Percentiles rank a stretch among this genome's conserved stretches.
These are phyloP conservation scores for Sophora flavescens DNA, from an alignment of 306 rosid genomes.

Conservation along the genomic window DNA sequence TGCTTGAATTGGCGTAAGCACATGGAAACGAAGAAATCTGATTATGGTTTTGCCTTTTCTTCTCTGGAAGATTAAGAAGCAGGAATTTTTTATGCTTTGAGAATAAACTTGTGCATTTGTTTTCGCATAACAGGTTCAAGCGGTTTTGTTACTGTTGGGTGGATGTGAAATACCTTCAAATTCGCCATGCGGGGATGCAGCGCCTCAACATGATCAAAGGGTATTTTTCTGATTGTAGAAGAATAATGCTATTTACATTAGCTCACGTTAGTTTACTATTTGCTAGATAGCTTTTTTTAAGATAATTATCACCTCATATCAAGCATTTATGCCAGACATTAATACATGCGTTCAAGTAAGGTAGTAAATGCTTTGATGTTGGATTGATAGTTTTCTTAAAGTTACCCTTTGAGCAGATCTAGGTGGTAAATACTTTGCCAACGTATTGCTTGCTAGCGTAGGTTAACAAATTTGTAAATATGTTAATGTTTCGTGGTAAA, in stretches of 20 bases:
- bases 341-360: background rate
- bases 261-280: constrained; percentile 12
- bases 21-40: constrained; percentile 14
- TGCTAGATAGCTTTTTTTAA: background rate
- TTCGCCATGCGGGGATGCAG: constrained; percentile 58
- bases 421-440: constrained; percentile 8
- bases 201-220: constrained; percentile 73
- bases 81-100: background rate
- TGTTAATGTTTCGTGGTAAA: constrained; percentile 25
- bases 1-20: constrained; percentile 19
- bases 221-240: constrained; percentile 51
- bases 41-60: constrained; percentile 17
- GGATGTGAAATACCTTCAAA: constrained; percentile 75
- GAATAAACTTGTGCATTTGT: constrained; percentile 16
- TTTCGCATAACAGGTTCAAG: constrained; percentile 72
- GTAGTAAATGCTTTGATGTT: background rate
- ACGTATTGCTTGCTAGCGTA: constrained; percentile 1
- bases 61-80: background rate
- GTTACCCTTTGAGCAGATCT: background rate
- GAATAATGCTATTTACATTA: constrained; percentile 24
- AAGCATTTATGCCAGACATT: background rate
- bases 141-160: constrained; percentile 82
- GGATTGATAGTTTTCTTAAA: background rate
- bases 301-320: constrained; percentile 17
- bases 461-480: background rate